Conservation (phyloP, 169 alveolate species). For the Pseudocohnilembus persalinus region DNA sequence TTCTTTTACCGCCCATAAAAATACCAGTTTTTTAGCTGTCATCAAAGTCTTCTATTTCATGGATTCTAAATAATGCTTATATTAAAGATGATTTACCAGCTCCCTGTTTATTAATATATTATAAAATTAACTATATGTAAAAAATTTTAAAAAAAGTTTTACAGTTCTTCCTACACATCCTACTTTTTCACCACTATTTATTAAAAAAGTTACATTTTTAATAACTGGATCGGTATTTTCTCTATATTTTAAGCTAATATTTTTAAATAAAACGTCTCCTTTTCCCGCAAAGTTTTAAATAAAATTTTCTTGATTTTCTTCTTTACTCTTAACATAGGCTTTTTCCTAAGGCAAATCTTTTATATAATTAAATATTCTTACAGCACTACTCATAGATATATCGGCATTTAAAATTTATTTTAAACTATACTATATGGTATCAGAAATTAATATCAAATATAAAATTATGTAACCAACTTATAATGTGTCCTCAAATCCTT, state of each 20-base stretch:
- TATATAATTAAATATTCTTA: conserved; percentile 11
- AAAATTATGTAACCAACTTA: not conserved
- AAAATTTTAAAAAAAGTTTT: no score
- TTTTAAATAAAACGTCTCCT: conserved; percentile 69
- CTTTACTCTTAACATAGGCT: not conserved
- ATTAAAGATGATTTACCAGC: conserved; percentile 76
- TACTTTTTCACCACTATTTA: conserved; percentile 71
- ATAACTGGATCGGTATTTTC: conserved; percentile 77
- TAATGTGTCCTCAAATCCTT: not conserved
- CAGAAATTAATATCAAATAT: not conserved
- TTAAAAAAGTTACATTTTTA: conserved; percentile 65
- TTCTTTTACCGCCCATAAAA: conserved; percentile 71
- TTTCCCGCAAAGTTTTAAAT: no score
- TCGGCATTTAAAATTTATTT: conserved; percentile 2
- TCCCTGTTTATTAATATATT: conserved; percentile 55
- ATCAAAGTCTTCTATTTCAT: conserved; percentile 28
- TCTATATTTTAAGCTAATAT: conserved; percentile 80
- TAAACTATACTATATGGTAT: conserved; percentile 15
- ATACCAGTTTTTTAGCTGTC: conserved; percentile 34
- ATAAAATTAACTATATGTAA: not conserved
- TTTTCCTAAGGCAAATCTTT: not conserved
- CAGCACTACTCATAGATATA: conserved; percentile 7
- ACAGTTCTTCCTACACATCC: conserved; percentile 73
- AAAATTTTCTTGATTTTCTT: conserved; percentile 24
- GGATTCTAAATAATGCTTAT: conserved; percentile 57